phyloP scores from a whole-genome alignment of 2,329 filamentous ascomycete species.

The Dactylella cylindrospora region DNA sequence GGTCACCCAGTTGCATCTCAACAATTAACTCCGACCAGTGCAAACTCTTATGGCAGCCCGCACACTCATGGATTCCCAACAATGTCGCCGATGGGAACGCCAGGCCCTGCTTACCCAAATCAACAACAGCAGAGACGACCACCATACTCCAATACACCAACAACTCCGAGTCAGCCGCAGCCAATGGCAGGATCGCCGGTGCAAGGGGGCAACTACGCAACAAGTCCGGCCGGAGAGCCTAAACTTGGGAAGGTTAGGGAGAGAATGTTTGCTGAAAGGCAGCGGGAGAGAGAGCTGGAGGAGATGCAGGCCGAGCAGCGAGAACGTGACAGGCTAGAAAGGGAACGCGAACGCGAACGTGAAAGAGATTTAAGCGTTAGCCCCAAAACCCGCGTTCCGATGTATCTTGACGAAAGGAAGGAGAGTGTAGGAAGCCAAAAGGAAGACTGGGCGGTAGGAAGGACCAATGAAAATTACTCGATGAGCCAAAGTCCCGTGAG shows the following conservation, averaged over 20 bases:
- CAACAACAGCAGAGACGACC: conserved; percentile 19
- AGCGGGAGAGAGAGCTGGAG: conserved; percentile 31
- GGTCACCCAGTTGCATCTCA: conserved; percentile 7
- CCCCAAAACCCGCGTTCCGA: conserved; percentile 68
- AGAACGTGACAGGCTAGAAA: conserved; percentile 34
- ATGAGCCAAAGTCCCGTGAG: conserved; percentile 30
- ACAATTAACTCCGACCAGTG: conserved; percentile 41
- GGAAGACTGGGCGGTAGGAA: conserved; percentile 34
- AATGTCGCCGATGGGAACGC: conserved; percentile 38
- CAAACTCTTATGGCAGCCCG: conserved; percentile 34
- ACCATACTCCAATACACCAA: conserved; percentile 35
- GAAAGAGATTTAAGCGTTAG: conserved; percentile 74
- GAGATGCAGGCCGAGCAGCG: conserved; percentile 37
- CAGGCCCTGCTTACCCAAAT: conserved; percentile 23
- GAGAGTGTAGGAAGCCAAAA: conserved; percentile 25
- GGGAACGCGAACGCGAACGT: conserved; percentile 49
- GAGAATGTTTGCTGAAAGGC: conserved; percentile 37
- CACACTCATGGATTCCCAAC: conserved; percentile 19
- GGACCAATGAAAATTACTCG: conserved; percentile 31
- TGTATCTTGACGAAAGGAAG: conserved; percentile 43
- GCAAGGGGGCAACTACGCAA: conserved; percentile 27
- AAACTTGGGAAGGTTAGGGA: conserved; percentile 28
- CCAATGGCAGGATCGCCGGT: conserved; percentile 24
- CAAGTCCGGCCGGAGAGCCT: conserved; percentile 20
- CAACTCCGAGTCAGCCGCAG: conserved; percentile 17